Percentiles rank a stretch among this genome's conserved stretches.
phyloP scores from a whole-genome alignment of 2,329 filamentous ascomycete species.

The Stachybotrys elegans region DNA sequence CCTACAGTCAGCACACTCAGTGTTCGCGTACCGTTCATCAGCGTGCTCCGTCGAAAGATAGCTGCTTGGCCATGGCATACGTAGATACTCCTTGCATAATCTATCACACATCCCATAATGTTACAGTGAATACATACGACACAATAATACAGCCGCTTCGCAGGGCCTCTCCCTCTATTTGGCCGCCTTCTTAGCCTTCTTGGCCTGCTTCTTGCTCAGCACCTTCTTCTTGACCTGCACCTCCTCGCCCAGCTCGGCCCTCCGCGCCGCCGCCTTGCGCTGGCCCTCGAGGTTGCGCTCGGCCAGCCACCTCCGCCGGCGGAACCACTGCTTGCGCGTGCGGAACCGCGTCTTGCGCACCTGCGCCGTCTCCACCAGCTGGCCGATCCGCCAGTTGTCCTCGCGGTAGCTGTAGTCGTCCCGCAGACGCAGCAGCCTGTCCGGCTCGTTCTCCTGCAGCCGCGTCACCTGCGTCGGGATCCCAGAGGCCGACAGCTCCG shows the following conservation, averaged over 20 bases:
- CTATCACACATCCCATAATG: not conserved
- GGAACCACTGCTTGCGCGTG: conserved; percentile 45
- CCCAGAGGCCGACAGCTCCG: conserved; percentile 42
- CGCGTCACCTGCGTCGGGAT: conserved; percentile 44
- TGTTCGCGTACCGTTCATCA: not conserved
- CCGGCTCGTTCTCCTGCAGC: conserved; percentile 33
- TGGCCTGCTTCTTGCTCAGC: conserved; percentile 31
- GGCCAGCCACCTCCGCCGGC: conserved; percentile 36
- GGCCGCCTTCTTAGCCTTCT: conserved; percentile 30
- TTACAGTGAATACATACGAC: conserved; percentile 3
- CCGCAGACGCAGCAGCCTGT: conserved; percentile 44
- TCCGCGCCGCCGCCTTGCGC: conserved; percentile 30
- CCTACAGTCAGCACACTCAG: not conserved
- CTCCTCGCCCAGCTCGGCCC: conserved; percentile 25
- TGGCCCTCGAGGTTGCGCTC: conserved; percentile 37
- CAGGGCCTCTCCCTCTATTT: conserved; percentile 25
- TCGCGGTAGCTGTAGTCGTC: conserved; percentile 55
- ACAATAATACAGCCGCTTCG: conserved; percentile 32
- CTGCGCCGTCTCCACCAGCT: conserved; percentile 46
- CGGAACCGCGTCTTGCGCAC: conserved; percentile 44
- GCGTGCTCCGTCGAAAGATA: too few species aligned
- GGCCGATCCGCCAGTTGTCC: conserved; percentile 55
- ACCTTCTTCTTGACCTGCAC: conserved; percentile 24
- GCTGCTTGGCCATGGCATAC: not conserved
- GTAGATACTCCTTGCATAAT: not conserved